Conservation (phyloP, 108 stramenopile species). For the Conticribra guillardii region DNA sequence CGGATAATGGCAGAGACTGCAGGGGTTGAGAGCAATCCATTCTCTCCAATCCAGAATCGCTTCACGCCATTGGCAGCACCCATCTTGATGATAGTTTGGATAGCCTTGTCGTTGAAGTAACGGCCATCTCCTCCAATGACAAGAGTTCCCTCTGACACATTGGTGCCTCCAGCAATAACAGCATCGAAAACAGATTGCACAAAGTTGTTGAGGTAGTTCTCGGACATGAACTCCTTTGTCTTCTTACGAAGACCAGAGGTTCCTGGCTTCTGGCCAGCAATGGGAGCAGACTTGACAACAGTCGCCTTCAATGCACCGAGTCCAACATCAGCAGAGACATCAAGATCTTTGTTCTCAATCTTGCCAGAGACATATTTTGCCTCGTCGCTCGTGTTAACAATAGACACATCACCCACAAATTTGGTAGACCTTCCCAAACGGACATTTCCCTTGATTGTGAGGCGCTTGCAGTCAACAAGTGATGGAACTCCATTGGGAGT, state of each 20-base stretch:
- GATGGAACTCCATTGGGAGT: conserved; percentile 89
- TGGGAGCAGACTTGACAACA: conserved; percentile 84
- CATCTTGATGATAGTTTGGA: conserved; percentile 97
- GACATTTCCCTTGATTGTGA: conserved; percentile 91
- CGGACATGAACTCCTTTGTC: conserved; percentile 95
- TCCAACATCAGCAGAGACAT: conserved; percentile 87
- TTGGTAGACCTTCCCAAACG: conserved; percentile 84
- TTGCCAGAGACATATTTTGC: conserved; percentile 87
- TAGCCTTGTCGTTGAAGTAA: conserved; percentile 96
- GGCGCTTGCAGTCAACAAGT: conserved; percentile 88
- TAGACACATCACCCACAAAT: conserved; percentile 88
- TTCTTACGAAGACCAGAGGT: conserved; percentile 99
- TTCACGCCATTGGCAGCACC: conserved; percentile 95
- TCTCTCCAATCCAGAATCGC: conserved; percentile 95
- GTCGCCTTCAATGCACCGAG: conserved; percentile 85
- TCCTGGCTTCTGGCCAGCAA: conserved; percentile 99
- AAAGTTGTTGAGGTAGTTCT: conserved; percentile 98
- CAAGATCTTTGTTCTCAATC: conserved; percentile 84
- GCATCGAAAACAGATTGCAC: conserved; percentile 97
- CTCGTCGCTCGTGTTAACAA: conserved; percentile 91
- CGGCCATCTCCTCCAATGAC: conserved; percentile 99
- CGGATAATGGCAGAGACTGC: conserved; percentile 98
- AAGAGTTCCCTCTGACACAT: conserved; percentile 89
- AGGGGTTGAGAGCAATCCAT: conserved; percentile 98
- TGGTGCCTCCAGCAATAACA: conserved; percentile 84